These are phyloP conservation scores for Alternaria alternata DNA, from an alignment of 2,329 filamentous ascomycete species.

Conservation along the genomic window DNA sequence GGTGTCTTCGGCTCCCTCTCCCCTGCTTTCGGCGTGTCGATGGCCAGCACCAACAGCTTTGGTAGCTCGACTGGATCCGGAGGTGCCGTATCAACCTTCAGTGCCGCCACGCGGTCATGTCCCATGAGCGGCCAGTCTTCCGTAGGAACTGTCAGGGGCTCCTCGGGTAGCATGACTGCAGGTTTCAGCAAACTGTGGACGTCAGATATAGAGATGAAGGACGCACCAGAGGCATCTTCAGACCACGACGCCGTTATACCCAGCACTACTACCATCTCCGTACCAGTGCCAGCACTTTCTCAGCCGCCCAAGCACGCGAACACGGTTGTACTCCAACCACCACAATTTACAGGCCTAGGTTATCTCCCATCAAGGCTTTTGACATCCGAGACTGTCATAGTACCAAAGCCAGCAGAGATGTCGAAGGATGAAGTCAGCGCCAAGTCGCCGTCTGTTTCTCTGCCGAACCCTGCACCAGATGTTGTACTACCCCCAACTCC, in stretches of 20 bases:
- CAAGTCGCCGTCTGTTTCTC: not conserved
- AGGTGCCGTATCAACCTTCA: not conserved
- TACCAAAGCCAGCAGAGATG: not conserved
- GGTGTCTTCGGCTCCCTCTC: not conserved
- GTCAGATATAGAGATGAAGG: not conserved
- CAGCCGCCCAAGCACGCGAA: not conserved
- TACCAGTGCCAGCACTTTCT: not conserved
- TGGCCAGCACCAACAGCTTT: not conserved
- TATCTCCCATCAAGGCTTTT: not conserved
- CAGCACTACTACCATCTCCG: rapidly evolving
- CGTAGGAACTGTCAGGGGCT: not conserved
- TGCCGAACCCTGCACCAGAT: not conserved
- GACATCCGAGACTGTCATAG: not conserved
- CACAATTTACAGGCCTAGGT: not conserved
- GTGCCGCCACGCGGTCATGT: not conserved
- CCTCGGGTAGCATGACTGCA: not conserved
- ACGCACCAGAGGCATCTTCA: not conserved
- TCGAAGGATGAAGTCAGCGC: not conserved
- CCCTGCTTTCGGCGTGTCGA: rapidly evolving
- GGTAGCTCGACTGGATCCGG: not conserved
- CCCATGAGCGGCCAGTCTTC: not conserved
- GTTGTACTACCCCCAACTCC: not conserved
- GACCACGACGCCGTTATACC: not conserved
- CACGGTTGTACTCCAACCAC: not conserved
- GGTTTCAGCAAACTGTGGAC: not conserved